A percentile compares a stretch with the other conserved stretches of the same genome.
These are phyloP conservation scores for Syzygium malaccense DNA, from an alignment of 441 rosid genomes.

Conservation along the genomic window DNA sequence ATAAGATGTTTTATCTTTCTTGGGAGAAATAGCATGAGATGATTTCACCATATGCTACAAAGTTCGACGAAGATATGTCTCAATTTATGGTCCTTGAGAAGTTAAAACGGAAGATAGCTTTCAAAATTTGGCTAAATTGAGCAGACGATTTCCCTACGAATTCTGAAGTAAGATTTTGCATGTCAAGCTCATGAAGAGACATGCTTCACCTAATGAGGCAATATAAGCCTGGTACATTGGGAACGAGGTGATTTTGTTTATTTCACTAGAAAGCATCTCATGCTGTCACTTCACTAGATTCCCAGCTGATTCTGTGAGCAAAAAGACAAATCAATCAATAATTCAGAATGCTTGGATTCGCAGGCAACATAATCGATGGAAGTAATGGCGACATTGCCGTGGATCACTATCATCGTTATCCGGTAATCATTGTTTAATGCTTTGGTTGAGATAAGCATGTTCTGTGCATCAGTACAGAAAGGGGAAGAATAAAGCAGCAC, in stretches of 20 bases:
- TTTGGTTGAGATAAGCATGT: not conserved
- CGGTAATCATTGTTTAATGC: constrained; percentile 12
- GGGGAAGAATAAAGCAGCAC: not conserved
- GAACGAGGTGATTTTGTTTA: not conserved
- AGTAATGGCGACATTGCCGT: constrained; percentile 34
- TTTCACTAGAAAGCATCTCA: not conserved
- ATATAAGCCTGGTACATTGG: not conserved
- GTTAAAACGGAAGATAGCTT: not conserved
- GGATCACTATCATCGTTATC: constrained; percentile 31
- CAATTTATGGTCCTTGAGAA: not conserved
- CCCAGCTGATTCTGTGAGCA: not conserved
- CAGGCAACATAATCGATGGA: constrained; percentile 26
- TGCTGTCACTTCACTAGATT: not conserved
- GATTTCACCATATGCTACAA: not conserved
- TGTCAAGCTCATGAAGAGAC: not conserved
- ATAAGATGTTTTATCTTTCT: not conserved
- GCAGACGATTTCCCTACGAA: not conserved
- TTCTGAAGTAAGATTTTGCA: not conserved
- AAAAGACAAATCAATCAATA: not conserved
- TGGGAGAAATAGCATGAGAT: not conserved
- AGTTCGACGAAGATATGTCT: not conserved
- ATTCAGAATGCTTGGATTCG: not conserved
- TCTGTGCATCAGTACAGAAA: not conserved
- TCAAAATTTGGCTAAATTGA: not conserved
- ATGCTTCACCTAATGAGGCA: not conserved